phyloP scores from a whole-genome alignment of 2,329 filamentous ascomycete species.

The Venturia effusa region DNA sequence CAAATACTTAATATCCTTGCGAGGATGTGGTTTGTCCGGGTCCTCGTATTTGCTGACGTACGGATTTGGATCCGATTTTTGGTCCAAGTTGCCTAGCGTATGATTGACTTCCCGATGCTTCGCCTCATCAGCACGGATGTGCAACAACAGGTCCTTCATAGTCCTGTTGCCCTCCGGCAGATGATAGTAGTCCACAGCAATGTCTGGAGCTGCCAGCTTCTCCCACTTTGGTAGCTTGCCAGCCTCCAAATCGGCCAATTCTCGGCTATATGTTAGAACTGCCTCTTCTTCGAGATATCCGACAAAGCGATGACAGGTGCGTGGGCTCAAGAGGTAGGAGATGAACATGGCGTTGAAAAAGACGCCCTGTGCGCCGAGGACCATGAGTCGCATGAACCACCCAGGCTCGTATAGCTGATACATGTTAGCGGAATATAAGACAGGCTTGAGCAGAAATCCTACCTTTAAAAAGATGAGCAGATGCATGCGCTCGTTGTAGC shows the following conservation, averaged over 20 bases:
- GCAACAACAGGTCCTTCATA: conserved; percentile 79
- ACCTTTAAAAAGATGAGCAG: conserved; percentile 78
- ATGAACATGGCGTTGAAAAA: conserved; percentile 95
- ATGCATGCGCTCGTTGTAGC: conserved; percentile 91
- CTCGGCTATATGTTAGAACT: conserved; percentile 86
- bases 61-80: conserved; percentile 81
- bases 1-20: conserved; percentile 53
- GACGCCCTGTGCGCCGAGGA: conserved; percentile 84
- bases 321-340: conserved; percentile 74
- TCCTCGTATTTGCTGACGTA: conserved; percentile 79
- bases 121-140: conserved; percentile 82
- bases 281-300: conserved; percentile 97
- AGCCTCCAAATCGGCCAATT: conserved; percentile 74
- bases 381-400: conserved; percentile 84
- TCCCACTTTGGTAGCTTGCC: conserved; percentile 79
- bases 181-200: conserved; percentile 85
- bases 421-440: not conserved
- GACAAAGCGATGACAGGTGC: conserved; percentile 87
- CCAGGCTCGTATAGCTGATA: conserved; percentile 55
- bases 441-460: too few species aligned
- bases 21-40: conserved; percentile 52
- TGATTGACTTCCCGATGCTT: conserved; percentile 83
- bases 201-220: conserved; percentile 68
- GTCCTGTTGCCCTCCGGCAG: conserved; percentile 76
- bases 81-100: conserved; percentile 78